phyloP scores from a whole-genome alignment of 1,284 basidiomycete genomes.

The Trichosporon sp. region DNA sequence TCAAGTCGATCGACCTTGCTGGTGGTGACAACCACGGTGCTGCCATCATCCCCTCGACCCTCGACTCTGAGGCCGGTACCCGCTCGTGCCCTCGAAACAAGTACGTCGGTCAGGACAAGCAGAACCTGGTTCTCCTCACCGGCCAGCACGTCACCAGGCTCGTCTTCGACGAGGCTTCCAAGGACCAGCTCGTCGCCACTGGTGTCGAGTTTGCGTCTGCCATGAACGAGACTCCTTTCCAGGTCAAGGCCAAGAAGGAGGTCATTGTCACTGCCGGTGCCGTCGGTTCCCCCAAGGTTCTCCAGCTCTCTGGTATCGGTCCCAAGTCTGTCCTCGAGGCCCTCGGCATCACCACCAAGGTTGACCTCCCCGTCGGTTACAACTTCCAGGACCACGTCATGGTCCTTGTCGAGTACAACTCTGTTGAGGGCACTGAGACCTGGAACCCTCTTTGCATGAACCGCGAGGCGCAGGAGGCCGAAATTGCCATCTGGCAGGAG shows the following conservation, averaged over 20 bases:
- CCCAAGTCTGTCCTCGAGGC: conserved; percentile 23
- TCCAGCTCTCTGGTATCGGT: conserved; percentile 34
- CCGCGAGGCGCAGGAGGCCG: conserved; percentile 34
- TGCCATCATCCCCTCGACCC: conserved; percentile 64
- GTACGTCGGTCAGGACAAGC: conserved; percentile 65
- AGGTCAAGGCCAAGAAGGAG: conserved; percentile 26
- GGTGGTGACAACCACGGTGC: conserved; percentile 45
- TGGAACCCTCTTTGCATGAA: conserved; percentile 48
- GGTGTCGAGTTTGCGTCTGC: conserved; percentile 64
- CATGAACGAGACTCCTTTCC: conserved; percentile 37
- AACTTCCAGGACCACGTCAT: conserved; percentile 38
- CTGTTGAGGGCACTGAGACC: conserved; percentile 36
- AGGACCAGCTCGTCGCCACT: conserved; percentile 61
- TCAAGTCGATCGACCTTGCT: conserved; percentile 56
- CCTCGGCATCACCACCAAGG: conserved; percentile 29
- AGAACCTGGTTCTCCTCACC: conserved; percentile 66
- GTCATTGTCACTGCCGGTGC: conserved; percentile 27
- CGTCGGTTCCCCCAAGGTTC: conserved; percentile 27
- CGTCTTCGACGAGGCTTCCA: conserved; percentile 62
- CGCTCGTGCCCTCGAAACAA: conserved; percentile 68
- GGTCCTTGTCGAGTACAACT: conserved; percentile 45
- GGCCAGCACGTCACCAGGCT: conserved; percentile 65
- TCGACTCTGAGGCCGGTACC: conserved; percentile 67
- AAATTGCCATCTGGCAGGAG: conserved; percentile 39
- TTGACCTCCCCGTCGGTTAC: conserved; percentile 29